Base-by-base conservation (phyloP, 2,329 filamentous ascomycete genomes). In the Alternaria arbusti region DNA sequence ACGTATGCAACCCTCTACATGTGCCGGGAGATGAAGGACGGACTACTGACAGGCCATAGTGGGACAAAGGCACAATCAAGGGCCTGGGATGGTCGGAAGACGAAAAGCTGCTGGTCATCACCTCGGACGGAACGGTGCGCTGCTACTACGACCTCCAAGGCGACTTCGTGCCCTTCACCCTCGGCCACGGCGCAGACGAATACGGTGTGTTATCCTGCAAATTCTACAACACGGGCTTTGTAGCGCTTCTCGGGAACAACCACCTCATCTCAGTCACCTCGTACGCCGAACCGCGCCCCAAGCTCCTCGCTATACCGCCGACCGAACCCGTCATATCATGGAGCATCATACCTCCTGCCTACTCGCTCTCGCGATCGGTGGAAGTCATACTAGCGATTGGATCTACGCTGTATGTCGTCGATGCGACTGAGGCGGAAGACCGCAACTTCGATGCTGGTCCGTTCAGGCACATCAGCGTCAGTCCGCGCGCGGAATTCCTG, bases 1-100 rank as follows among this genome's bases (percentile, higher is more conserved):
- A 85, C 77, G 86, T 87, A 76, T 66, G 82, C 68, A 22, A n/a
- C 44, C 51, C 17, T 15, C 36, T 36, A 43, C 26, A 12, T 43
- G 23, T n/a, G 26, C n/a, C 3, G 10, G 65, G 72, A 46, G 12
- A 43, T 30, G 23, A 47, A 6, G 12, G 15, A 25, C 22, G 26
- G 25, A 22, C 17, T 28, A 46, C 70, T 73, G 61, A 75, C 70
- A 51, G 30, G 61, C 20, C 67, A 26, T 26, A 91, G 78, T 98
- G 95, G 94, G 95, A 98, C 73, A 93, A 94, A 81, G 93, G 93
- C 49, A 85, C 89, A 4, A 92, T 99, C 75, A 91, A 90, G 79
- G 94, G 93, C 2, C 86, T 99, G 20, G 96, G 96, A 32, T 99
- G 96, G 96, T 97, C 94, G 20, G 95, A 97, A 74, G 93, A 97